phyloP scores from a whole-genome alignment of 2,329 filamentous ascomycete species.

The Microdochium trichocladiopsis region DNA sequence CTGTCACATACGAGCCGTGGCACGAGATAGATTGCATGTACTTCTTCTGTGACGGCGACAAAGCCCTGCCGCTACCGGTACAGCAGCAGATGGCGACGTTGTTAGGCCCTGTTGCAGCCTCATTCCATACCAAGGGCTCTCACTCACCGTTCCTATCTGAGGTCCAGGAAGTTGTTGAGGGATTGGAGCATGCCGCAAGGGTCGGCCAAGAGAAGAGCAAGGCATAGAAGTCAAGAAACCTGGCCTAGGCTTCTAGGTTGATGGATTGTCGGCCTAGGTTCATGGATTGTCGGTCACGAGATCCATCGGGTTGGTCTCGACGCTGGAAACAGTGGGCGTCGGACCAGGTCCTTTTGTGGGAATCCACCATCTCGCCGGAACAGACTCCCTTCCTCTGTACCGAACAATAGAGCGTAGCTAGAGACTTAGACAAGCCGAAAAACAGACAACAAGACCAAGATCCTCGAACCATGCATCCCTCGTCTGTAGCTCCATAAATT shows the following conservation, averaged over 20 bases:
- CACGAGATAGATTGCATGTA: slow-evolving; percentile 11
- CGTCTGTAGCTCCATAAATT: background rate
- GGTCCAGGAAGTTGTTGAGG: slow-evolving; percentile 5
- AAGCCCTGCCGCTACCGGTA: slow-evolving; percentile 4
- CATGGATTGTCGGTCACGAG: background rate
- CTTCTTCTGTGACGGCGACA: slow-evolving; percentile 10
- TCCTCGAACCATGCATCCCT: background rate
- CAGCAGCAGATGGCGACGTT: slow-evolving; percentile 7
- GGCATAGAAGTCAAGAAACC: background rate
- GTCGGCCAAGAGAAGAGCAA: slow-evolving; percentile 1
- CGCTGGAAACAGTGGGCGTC: background rate
- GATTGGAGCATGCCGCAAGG: slow-evolving; percentile 1
- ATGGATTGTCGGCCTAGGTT: background rate
- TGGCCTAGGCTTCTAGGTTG: background rate
- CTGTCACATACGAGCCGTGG: slow-evolving; percentile 12
- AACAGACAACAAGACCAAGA: background rate
- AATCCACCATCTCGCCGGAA: background rate
- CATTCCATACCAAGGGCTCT: slow-evolving; percentile 6
- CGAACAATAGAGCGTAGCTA: background rate
- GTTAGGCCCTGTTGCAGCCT: slow-evolving; percentile 6
- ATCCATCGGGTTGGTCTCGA: background rate
- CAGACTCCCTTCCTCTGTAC: background rate
- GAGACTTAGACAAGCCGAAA: background rate
- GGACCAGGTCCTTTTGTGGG: background rate
- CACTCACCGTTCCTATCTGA: slow-evolving; percentile 10